A percentile compares a stretch with the other conserved stretches of the same genome.
phyloP scores from a whole-genome alignment of 345 rosid species.

The Brassica rapa region DNA sequence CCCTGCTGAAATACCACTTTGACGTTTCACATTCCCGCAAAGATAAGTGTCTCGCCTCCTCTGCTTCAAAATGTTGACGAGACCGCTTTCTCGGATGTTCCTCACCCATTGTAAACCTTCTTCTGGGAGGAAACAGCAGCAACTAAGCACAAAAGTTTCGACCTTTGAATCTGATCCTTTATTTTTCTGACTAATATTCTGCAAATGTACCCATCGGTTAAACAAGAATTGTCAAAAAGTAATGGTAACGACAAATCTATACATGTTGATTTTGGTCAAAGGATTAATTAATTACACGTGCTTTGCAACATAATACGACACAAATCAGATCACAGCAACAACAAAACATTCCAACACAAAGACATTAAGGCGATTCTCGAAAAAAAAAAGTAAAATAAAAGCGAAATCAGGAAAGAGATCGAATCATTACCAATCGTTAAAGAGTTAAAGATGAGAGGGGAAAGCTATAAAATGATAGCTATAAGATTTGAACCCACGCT shows the following conservation, averaged over 20 bases:
- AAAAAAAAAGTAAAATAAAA: background rate
- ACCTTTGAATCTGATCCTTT: background rate
- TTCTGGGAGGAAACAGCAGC: too few species aligned
- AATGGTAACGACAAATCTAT: background rate
- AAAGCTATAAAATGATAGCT: too few species aligned
- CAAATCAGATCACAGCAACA: background rate
- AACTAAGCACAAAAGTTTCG: background rate
- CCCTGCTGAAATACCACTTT: slow-evolving; percentile 50
- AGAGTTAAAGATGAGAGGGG: background rate
- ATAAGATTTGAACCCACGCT: too few species aligned
- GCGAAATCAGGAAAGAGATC: slow-evolving; percentile 1
- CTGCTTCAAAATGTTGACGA: slow-evolving; percentile 29
- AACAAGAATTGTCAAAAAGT: too few species aligned
- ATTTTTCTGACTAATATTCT: too few species aligned
- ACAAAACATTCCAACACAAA: background rate
- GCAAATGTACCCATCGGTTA: background rate
- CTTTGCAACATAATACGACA: background rate
- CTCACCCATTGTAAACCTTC: slow-evolving; percentile 33
- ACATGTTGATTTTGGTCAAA: background rate
- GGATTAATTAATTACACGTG: background rate
- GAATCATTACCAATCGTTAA: background rate
- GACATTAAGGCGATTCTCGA: background rate
- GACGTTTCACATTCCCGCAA: slow-evolving; percentile 30
- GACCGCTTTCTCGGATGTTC: slow-evolving; percentile 38
- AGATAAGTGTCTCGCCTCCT: slow-evolving; percentile 20